Evolutionary conservation across 1,284 basidiomycete species (phyloP).

Genomic region (Ceratobasidium sp.): DNA sequence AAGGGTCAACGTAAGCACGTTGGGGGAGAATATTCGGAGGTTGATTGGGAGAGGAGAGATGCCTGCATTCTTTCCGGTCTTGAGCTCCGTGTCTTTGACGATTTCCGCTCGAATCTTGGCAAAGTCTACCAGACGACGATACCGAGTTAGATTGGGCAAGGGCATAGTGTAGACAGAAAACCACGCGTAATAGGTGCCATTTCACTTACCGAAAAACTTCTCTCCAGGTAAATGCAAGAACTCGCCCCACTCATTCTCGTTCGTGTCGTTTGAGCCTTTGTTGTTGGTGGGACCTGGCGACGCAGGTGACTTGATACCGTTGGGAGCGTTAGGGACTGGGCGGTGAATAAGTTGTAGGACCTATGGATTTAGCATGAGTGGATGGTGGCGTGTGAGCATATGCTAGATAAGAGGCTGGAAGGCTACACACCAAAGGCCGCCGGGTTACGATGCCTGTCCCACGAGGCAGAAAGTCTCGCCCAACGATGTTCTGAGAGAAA

Average conservation of each 20-base stretch:
- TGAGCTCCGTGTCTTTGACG: conserved; percentile 93
- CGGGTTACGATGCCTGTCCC: conserved; percentile 98
- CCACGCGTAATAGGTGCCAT: neutral
- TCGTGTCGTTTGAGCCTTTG: conserved; percentile 71
- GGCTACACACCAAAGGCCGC: conserved; percentile 74
- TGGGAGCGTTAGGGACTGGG: conserved; percentile 59
- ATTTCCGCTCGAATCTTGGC: conserved; percentile 96
- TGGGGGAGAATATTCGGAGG: conserved; percentile 93
- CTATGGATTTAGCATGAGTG: conserved; percentile 52
- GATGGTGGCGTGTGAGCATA: conserved; percentile 46
- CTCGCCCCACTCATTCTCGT: conserved; percentile 97
- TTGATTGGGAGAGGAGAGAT: conserved; percentile 75
- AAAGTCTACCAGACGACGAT: conserved; percentile 66
- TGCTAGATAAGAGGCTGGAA: neutral
- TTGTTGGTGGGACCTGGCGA: conserved; percentile 53
- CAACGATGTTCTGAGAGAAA: conserved; percentile 84
- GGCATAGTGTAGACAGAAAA: neutral
- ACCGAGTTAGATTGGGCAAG: neutral
- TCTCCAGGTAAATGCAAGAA: conserved; percentile 95
- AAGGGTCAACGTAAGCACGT: conserved; percentile 94
- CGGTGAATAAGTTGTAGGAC: conserved; percentile 95
- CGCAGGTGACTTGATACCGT: conserved; percentile 48
- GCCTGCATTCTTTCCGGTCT: conserved; percentile 94
- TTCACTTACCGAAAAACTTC: conserved; percentile 73
- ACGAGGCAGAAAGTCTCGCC: conserved; percentile 94